Evolutionary conservation across 2,329 filamentous ascomycete genomes (phyloP).

Genomic region (Monosporascus sp.): DNA sequence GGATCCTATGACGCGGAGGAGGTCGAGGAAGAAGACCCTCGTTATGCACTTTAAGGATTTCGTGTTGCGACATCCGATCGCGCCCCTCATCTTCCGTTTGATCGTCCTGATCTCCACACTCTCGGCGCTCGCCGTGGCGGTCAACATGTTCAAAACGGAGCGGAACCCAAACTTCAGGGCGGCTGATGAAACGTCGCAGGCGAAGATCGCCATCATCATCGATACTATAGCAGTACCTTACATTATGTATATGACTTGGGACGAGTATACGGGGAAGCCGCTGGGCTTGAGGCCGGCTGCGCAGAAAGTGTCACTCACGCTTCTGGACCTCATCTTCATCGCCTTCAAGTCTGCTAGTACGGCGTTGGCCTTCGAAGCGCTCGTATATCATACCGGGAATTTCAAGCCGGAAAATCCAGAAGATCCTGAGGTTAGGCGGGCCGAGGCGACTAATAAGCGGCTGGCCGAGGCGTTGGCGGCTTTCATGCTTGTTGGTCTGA

Average conservation of each 20-base stretch:
- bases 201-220: slow-evolving; percentile 82
- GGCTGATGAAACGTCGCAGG: slow-evolving; percentile 61
- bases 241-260: slow-evolving; percentile 87
- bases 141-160: slow-evolving; percentile 63
- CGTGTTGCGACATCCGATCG: slow-evolving; percentile 74
- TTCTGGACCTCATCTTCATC: slow-evolving; percentile 93
- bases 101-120: slow-evolving; percentile 79
- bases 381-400: slow-evolving; percentile 51
- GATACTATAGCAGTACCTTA: slow-evolving; percentile 87
- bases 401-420: slow-evolving; percentile 18
- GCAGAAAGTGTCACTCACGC: slow-evolving; percentile 82
- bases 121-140: slow-evolving; percentile 72
- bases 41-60: slow-evolving; percentile 58
- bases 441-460: slow-evolving; percentile 54
- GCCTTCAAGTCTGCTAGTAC: slow-evolving; percentile 95
- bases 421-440: slow-evolving; percentile 26
- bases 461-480: slow-evolving; percentile 64
- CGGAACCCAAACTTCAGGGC: slow-evolving; percentile 27
- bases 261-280: slow-evolving; percentile 93
- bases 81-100: slow-evolving; percentile 78
- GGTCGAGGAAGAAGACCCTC: slow-evolving; percentile 27
- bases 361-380: slow-evolving; percentile 78
- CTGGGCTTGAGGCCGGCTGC: slow-evolving; percentile 77
- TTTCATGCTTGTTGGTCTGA: slow-evolving; percentile 72
- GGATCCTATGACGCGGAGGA: slow-evolving; percentile 28